Percentiles rank a stretch among this genome's conserved stretches.
These are phyloP conservation scores for Magnaporthiopsis incrustans DNA, from an alignment of 2,329 filamentous ascomycete species.

Conservation along the genomic window DNA sequence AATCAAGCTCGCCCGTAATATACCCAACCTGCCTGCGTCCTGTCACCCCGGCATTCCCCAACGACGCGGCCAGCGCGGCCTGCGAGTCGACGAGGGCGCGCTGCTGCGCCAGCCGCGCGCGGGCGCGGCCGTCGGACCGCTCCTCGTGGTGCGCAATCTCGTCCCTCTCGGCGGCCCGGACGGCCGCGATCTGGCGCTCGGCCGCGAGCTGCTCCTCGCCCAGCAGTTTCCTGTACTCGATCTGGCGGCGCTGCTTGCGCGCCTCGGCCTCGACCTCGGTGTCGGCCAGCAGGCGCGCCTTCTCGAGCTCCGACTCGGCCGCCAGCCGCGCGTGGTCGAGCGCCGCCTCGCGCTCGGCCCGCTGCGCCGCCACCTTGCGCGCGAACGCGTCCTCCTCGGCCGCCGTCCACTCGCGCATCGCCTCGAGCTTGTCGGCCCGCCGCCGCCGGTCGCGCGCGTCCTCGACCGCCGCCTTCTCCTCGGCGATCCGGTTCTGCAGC, in stretches of 20 bases:
- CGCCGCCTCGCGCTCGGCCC: conserved; percentile 26
- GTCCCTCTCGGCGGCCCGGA: conserved; percentile 42
- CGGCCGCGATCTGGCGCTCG: conserved; percentile 39
- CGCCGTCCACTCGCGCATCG: conserved; percentile 34
- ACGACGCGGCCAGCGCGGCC: conserved; percentile 27
- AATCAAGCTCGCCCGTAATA: conserved; percentile 43
- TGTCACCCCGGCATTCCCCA: conserved; percentile 23
- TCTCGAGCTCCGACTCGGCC: conserved; percentile 35
- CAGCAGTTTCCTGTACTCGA: conserved; percentile 41
- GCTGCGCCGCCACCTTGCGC: conserved; percentile 26
- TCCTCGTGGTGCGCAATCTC: conserved; percentile 41
- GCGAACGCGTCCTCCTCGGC: conserved; percentile 37
- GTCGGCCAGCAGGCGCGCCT: conserved; percentile 35
- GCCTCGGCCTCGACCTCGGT: conserved; percentile 39
- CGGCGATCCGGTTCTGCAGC: conserved; percentile 42
- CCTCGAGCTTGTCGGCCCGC: conserved; percentile 35
- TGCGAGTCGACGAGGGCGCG: conserved; percentile 40
- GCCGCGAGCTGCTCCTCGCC: conserved; percentile 38
- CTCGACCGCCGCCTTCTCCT: conserved; percentile 41
- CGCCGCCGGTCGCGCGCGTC: conserved; percentile 39
- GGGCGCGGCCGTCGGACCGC: conserved; percentile 35
- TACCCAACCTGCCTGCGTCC: conserved; percentile 46
- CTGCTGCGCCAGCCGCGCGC: conserved; percentile 40
- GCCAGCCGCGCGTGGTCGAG: conserved; percentile 39
- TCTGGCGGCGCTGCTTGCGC: conserved; percentile 31